Conservation (phyloP, 805 yeast species). For the Saturnispora hagleri region DNA sequence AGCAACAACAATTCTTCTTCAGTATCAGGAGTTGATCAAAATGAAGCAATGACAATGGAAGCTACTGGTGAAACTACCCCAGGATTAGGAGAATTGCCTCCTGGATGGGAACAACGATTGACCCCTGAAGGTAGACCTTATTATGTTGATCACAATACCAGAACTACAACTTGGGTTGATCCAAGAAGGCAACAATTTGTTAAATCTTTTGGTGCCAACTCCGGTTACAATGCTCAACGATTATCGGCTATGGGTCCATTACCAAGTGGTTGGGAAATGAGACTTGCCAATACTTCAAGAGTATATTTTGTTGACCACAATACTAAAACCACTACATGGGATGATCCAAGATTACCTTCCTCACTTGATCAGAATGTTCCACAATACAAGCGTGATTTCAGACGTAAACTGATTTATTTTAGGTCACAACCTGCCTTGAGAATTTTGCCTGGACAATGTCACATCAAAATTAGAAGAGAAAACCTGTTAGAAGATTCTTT, state of each 20-base stretch:
- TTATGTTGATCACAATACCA: constrained; percentile 97
- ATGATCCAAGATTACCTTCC: constrained; percentile 96
- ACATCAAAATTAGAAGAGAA: constrained; percentile 93
- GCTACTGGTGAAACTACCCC: constrained; percentile 86
- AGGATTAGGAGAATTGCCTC: constrained; percentile 93
- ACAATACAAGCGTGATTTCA: constrained; percentile 96
- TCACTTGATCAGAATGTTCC: constrained; percentile 97
- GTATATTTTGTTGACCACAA: constrained; percentile 98
- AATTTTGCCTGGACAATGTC: constrained; percentile 97
- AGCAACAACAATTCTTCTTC: constrained; percentile 33
- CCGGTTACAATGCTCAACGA: constrained; percentile 96
- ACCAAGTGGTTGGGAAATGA: constrained; percentile 99
- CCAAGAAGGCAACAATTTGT: constrained; percentile 98
- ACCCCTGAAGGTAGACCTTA: constrained; percentile 98
- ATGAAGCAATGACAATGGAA: constrained; percentile 40
- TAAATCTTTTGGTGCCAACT: constrained; percentile 83
- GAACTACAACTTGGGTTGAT: constrained; percentile 99
- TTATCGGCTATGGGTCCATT: constrained; percentile 95
- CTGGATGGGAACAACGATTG: constrained; percentile 98
- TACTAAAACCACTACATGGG: constrained; percentile 99
- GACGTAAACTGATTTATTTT: constrained; percentile 95
- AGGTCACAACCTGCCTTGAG: constrained; percentile 97
- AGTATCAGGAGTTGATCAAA: constrained; percentile 6
- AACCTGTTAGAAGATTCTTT: constrained; percentile 95
- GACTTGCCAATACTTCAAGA: constrained; percentile 96